Conservation (phyloP, 2,329 filamentous ascomycete genomes). For the Diaporthe ilicicola region DNA sequence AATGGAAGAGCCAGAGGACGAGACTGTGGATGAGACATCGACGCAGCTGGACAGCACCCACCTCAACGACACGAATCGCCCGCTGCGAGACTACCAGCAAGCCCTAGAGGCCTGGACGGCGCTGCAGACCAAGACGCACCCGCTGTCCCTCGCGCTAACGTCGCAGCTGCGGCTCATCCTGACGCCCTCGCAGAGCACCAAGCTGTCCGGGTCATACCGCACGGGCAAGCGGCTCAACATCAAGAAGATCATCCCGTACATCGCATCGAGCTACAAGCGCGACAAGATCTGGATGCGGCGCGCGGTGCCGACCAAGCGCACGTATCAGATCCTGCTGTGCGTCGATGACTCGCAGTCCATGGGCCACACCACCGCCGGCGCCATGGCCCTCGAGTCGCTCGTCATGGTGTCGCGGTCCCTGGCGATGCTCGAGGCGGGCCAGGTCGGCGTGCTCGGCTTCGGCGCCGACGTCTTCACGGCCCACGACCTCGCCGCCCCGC, state of each 20-base stretch:
- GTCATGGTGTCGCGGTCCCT: slow-evolving; percentile 89
- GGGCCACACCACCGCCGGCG: slow-evolving; percentile 79
- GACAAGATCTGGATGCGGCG: slow-evolving; percentile 99
- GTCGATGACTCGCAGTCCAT: slow-evolving; percentile 97
- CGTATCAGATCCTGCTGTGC: slow-evolving; percentile 96
- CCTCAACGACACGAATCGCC: slow-evolving; percentile 58
- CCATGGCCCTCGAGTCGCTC: slow-evolving; percentile 90
- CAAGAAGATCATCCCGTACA: slow-evolving; percentile 99
- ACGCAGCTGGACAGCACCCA: slow-evolving; percentile 78
- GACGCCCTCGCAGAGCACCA: slow-evolving; percentile 91
- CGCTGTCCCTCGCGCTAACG: slow-evolving; percentile 86
- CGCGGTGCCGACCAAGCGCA: slow-evolving; percentile 88
- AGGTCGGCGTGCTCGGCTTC: slow-evolving; percentile 91
- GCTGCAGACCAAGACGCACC: slow-evolving; percentile 85
- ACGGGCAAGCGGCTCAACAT: slow-evolving; percentile 99
- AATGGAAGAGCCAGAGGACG: slow-evolving; percentile 43
- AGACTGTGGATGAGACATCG: slow-evolving; percentile 60
- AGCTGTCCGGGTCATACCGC: slow-evolving; percentile 94
- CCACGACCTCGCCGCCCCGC: slow-evolving; percentile 83
- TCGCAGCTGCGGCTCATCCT: slow-evolving; percentile 96
- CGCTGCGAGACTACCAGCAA: slow-evolving; percentile 58
- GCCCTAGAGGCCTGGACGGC: slow-evolving; percentile 82
- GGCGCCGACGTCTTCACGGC: slow-evolving; percentile 84
- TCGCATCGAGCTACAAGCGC: slow-evolving; percentile 96
- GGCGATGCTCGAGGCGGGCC: slow-evolving; percentile 91